Evolutionary conservation across 225 moss, liverwort and hornwort genomes (phyloP).

Genomic region (Bryum argenteum): DNA sequence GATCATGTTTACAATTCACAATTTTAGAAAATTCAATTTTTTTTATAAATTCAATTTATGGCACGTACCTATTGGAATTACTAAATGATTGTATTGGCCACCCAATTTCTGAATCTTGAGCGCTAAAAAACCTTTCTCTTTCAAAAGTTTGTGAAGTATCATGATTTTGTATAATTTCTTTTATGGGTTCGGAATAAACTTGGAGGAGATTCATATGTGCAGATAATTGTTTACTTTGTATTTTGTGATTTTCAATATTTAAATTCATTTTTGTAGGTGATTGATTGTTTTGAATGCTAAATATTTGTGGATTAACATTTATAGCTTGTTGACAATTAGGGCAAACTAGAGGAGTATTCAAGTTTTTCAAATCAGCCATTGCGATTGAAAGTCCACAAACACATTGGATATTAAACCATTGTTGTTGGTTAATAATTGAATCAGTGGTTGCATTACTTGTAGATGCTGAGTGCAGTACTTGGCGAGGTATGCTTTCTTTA

Average conservation of each 20-base stretch:
- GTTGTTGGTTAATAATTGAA: background rate
- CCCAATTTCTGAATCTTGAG: background rate
- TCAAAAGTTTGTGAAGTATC: background rate
- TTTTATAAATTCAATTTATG: background rate
- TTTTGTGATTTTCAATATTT: background rate
- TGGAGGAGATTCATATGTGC: background rate
- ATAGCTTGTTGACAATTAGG: conserved; percentile 31
- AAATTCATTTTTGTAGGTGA: background rate
- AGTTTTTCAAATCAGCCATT: background rate
- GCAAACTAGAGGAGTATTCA: conserved; percentile 7
- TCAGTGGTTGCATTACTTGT: background rate
- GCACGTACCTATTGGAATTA: conserved; percentile 5
- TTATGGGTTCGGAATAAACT: background rate
- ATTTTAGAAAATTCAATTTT: background rate
- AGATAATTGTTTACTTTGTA: background rate
- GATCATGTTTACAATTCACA: background rate
- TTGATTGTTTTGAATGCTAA: background rate
- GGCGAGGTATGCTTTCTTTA: background rate
- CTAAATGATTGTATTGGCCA: conserved; percentile 20
- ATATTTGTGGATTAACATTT: background rate
- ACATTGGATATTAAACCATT: conserved; percentile 36
- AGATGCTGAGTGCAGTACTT: background rate
- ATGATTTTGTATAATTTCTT: background rate
- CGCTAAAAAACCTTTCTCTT: background rate
- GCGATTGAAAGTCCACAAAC: conserved; percentile 29